A percentile compares a stretch with the other conserved stretches of the same genome.
These are phyloP conservation scores for Medakamo hakoo DNA, from an alignment of 139 green algal genomes.

Conservation along the genomic window DNA sequence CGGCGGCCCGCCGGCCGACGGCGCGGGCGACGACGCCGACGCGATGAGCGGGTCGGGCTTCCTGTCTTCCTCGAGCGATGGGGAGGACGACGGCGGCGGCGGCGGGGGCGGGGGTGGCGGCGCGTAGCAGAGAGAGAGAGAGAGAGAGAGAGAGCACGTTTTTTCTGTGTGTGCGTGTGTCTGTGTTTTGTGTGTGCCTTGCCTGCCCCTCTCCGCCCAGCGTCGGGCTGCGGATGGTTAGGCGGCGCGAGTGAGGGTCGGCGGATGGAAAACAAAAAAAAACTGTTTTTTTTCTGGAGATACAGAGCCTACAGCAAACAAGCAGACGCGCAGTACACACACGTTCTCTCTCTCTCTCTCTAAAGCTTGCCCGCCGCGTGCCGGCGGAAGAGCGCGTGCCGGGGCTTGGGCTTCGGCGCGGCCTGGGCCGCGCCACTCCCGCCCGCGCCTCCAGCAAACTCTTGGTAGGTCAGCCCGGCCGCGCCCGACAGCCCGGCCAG, in stretches of 20 bases:
- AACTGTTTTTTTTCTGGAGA: neutral
- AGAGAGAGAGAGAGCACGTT: neutral
- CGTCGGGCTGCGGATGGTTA: too few relatives aligned
- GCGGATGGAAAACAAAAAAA: too few relatives aligned
- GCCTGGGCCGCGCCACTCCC: neutral
- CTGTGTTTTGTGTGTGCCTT: neutral
- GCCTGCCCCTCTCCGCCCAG: too few relatives aligned
- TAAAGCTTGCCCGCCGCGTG: neutral
- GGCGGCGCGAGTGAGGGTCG: too few relatives aligned
- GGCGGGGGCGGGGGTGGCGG: too few relatives aligned
- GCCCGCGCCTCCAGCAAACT: conserved; percentile 29
- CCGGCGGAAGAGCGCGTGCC: conserved; percentile 7
- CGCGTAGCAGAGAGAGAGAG: neutral
- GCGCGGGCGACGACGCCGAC: too few relatives aligned
- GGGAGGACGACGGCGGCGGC: neutral
- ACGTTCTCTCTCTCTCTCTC: neutral
- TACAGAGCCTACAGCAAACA: neutral
- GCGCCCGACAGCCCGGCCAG: conserved; percentile 63
- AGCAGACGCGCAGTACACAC: neutral
- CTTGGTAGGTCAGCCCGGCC: conserved; percentile 50
- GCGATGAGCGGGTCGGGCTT: neutral
- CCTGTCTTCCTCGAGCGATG: neutral
- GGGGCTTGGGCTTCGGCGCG: neutral
- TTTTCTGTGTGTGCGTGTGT: neutral
- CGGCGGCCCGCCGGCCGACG: too few relatives aligned